phyloP scores from a whole-genome alignment of 2,329 filamentous ascomycete genomes.

The Botrytis deweyae region DNA sequence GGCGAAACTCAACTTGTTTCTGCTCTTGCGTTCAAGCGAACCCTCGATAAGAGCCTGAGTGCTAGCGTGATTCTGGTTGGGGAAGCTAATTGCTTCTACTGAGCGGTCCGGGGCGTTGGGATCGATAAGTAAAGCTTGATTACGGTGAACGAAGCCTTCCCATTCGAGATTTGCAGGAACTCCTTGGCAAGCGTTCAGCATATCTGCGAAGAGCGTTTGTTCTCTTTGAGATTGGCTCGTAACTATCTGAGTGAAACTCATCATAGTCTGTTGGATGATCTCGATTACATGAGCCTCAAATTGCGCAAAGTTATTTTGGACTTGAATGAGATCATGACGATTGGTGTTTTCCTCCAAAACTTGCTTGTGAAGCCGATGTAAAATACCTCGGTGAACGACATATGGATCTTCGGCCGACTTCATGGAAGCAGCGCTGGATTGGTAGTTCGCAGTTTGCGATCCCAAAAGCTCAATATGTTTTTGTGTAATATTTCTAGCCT shows the following conservation, averaged over 20 bases:
- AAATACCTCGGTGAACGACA: conserved; percentile 75
- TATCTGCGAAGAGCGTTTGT: conserved; percentile 78
- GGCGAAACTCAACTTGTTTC: conserved; percentile 73
- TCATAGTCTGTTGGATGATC: conserved; percentile 78
- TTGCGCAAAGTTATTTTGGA: conserved; percentile 85
- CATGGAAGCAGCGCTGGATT: conserved; percentile 71
- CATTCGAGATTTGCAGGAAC: conserved; percentile 88
- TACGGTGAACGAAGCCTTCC: conserved; percentile 76
- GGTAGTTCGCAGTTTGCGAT: conserved; percentile 77
- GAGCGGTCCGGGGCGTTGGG: conserved; percentile 71
- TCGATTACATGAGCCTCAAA: conserved; percentile 87
- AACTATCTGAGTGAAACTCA: conserved; percentile 78
- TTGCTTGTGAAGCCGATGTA: conserved; percentile 85
- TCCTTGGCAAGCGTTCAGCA: conserved; percentile 72
- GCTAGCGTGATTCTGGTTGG: conserved; percentile 80
- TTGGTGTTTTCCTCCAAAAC: conserved; percentile 95
- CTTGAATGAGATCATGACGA: conserved; percentile 81
- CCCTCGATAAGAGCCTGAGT: conserved; percentile 86
- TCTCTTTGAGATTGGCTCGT: conserved; percentile 79
- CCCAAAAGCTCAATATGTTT: conserved; percentile 95
- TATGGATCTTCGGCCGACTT: conserved; percentile 81
- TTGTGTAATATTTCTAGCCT: conserved; percentile 80
- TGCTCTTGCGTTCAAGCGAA: conserved; percentile 83
- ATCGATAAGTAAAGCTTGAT: conserved; percentile 71
- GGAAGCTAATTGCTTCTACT: conserved; percentile 73